Conservation (phyloP, 768 basidiomycete species). For the Lenzites betulinus region DNA sequence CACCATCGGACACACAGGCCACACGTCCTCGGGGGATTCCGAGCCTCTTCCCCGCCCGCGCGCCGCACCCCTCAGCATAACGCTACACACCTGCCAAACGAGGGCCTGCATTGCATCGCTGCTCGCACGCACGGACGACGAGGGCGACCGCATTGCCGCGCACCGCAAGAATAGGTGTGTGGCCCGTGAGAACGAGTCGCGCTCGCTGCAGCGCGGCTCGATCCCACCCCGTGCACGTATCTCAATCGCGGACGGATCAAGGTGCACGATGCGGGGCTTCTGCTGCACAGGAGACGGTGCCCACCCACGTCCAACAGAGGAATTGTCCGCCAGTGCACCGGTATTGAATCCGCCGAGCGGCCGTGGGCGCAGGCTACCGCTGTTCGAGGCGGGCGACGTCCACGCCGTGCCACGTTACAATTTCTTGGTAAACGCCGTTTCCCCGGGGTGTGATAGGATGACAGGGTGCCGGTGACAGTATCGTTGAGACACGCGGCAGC, state of each 20-base stretch:
- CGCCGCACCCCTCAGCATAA: background rate
- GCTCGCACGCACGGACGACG: background rate
- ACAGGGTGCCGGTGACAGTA: no score
- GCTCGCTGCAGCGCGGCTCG: background rate
- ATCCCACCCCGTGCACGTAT: background rate
- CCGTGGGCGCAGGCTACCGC: background rate
- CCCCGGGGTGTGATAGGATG: no score
- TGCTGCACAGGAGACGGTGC: background rate
- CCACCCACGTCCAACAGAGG: background rate
- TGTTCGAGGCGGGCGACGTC: background rate
- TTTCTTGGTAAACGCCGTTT: no score
- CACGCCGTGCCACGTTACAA: background rate
- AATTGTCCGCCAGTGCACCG: background rate
- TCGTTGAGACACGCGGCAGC: no score
- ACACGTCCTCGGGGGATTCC: background rate
- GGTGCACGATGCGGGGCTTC: background rate
- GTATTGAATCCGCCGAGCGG: background rate
- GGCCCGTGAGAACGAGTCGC: background rate
- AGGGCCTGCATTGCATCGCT: background rate
- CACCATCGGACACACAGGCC: background rate
- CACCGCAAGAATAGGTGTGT: background rate
- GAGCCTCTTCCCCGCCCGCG: background rate
- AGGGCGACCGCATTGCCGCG: background rate
- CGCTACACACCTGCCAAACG: background rate
- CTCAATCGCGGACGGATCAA: slow-evolving; percentile 8